phyloP scores from a whole-genome alignment of 2,329 filamentous ascomycete genomes.

The Ceratocystis eucalypticola region DNA sequence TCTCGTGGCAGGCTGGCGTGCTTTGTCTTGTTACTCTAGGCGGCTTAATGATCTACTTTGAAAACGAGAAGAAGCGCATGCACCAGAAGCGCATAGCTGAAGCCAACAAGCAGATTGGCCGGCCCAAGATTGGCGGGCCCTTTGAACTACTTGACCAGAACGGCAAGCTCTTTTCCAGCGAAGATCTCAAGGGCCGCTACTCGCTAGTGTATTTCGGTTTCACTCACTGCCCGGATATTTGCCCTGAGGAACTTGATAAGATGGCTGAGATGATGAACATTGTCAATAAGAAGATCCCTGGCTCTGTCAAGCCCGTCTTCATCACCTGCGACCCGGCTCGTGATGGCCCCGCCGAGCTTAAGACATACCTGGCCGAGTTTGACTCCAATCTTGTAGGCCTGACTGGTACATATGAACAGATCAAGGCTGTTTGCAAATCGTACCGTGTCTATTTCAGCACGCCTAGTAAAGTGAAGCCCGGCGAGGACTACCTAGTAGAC shows the following conservation, averaged over 20 bases:
- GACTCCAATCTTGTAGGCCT: constrained; percentile 74
- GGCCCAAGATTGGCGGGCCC: constrained; percentile 79
- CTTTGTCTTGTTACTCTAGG: constrained; percentile 71
- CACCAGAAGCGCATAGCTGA: constrained; percentile 79
- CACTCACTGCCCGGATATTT: constrained; percentile 96
- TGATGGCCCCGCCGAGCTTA: constrained; percentile 73
- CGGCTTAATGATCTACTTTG: constrained; percentile 78
- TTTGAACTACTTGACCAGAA: constrained; percentile 76
- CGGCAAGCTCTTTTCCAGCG: constrained; percentile 61
- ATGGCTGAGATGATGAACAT: constrained; percentile 92
- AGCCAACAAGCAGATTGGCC: constrained; percentile 81
- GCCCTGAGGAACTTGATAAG: constrained; percentile 97
- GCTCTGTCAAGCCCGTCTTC: constrained; percentile 62
- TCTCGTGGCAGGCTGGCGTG: constrained; percentile 80
- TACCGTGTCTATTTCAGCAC: constrained; percentile 98
- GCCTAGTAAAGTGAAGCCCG: constrained; percentile 73
- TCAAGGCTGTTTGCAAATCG: constrained; percentile 87
- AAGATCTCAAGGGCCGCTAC: constrained; percentile 78
- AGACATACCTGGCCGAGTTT: constrained; percentile 80
- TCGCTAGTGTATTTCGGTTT: constrained; percentile 90
- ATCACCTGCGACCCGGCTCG: constrained; percentile 91
- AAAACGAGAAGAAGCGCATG: constrained; percentile 82
- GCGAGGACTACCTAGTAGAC: constrained; percentile 93
- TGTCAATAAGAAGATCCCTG: constrained; percentile 39
- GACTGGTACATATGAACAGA: constrained; percentile 85